These are phyloP conservation scores for Claviceps pusilla DNA, from an alignment of 2,329 filamentous ascomycete species.

Conservation along the genomic window DNA sequence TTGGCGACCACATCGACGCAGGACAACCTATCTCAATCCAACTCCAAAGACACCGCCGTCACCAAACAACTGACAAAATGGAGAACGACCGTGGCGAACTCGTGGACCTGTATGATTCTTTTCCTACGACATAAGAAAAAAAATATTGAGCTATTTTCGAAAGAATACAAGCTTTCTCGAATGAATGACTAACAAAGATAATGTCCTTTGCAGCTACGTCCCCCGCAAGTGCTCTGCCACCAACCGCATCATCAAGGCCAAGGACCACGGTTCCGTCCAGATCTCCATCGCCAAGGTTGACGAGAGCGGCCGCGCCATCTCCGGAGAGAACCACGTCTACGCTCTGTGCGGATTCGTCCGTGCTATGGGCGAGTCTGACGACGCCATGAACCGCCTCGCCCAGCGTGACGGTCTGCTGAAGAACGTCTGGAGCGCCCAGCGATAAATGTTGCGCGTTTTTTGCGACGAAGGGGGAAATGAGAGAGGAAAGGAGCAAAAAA, in stretches of 20 bases:
- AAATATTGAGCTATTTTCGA: not conserved
- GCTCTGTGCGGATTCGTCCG: constrained; percentile 96
- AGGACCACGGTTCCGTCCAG: constrained; percentile 98
- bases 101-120: constrained; percentile 80
- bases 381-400: constrained; percentile 85
- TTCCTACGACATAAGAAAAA: not conserved
- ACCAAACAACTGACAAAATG: constrained; percentile 51
- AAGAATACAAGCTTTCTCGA: constrained; percentile 1
- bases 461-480: constrained; percentile 3
- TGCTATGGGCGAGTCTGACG: constrained; percentile 94
- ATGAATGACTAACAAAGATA: constrained; percentile 10
- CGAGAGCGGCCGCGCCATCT: constrained; percentile 87
- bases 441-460: constrained; percentile 28
- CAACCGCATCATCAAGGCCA: constrained; percentile 99
- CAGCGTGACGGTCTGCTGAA: constrained; percentile 96
- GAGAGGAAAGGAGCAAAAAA: constrained; percentile 3
- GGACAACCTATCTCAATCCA: constrained; percentile 10
- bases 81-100: constrained; percentile 99
- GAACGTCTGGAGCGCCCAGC: constrained; percentile 77
- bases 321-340: constrained; percentile 94
- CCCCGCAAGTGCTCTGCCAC: constrained; percentile 97
- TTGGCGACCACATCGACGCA: constrained; percentile 17
- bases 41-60: constrained; percentile 14
- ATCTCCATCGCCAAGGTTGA: constrained; percentile 96
- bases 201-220: constrained; percentile 56